phyloP scores from a whole-genome alignment of 768 basidiomycete genomes.

The Heimioporus sp. region DNA sequence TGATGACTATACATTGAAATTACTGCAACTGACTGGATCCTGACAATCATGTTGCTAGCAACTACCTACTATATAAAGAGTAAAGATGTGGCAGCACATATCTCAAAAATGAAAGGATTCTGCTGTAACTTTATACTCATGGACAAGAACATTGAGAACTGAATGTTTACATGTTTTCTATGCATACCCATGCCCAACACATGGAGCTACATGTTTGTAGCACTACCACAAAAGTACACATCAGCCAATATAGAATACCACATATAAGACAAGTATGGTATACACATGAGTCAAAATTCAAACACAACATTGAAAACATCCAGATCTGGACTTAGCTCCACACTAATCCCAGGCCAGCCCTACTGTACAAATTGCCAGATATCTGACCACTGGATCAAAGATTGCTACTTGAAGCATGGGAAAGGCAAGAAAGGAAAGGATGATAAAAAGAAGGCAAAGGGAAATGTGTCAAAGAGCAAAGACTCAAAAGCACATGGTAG shows the following conservation, averaged over 20 bases:
- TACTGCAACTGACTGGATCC: neutral
- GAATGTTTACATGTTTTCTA: conserved; percentile 6
- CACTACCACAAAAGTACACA: conserved; percentile 9
- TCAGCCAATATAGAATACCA: conserved; percentile 2
- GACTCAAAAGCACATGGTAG: neutral
- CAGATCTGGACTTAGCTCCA: too few species aligned
- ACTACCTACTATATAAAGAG: neutral
- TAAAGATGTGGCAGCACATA: neutral
- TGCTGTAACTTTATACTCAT: too few species aligned
- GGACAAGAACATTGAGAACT: too few species aligned
- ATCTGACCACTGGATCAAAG: neutral
- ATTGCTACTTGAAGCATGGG: neutral
- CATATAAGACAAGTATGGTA: conserved; percentile 1
- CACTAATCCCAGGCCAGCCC: neutral
- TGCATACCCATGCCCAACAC: conserved; percentile 10
- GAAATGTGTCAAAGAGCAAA: neutral
- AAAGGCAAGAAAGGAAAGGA: neutral
- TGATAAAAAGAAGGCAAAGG: neutral
- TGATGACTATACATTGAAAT: neutral
- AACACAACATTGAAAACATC: too few species aligned
- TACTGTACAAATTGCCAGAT: neutral
- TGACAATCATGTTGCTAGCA: neutral
- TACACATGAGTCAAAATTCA: neutral
- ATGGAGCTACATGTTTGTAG: conserved; percentile 16
- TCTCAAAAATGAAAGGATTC: neutral